phyloP scores from a whole-genome alignment of 805 yeast species.

The Zygoascus ofunaensis region DNA sequence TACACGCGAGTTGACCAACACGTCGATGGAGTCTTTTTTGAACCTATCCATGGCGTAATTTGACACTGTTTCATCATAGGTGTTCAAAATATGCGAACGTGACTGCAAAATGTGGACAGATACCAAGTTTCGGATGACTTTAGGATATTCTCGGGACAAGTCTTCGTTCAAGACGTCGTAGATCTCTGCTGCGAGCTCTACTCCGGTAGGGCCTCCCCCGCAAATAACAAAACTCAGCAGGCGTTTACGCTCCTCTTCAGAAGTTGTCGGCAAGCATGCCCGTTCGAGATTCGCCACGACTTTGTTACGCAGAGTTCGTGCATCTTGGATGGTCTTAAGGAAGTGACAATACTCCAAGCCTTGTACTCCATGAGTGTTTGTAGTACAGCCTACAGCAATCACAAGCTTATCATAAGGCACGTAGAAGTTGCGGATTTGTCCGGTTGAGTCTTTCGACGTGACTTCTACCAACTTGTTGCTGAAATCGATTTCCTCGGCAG shows the following conservation, averaged over 20 bases:
- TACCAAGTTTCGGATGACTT: constrained; percentile 50
- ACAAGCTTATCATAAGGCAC: constrained; percentile 66
- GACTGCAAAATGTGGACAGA: constrained; percentile 64
- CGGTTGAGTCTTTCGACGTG: constrained; percentile 26
- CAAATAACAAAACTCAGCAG: constrained; percentile 76
- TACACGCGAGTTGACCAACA: constrained; percentile 57
- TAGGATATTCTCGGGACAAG: constrained; percentile 47
- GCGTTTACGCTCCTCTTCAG: constrained; percentile 53
- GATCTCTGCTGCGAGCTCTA: constrained; percentile 50
- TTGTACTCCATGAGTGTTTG: constrained; percentile 62
- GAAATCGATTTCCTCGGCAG: constrained; percentile 50
- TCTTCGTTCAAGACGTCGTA: constrained; percentile 61
- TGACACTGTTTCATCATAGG: constrained; percentile 56
- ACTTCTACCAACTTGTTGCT: constrained; percentile 51
- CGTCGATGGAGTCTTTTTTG: constrained; percentile 52
- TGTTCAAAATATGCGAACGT: constrained; percentile 56
- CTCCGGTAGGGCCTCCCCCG: constrained; percentile 99
- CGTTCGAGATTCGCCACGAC: constrained; percentile 48
- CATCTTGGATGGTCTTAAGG: constrained; percentile 60
- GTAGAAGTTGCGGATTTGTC: constrained; percentile 35
- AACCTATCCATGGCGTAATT: constrained; percentile 58
- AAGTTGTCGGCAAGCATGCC: constrained; percentile 57
- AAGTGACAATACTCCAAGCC: constrained; percentile 56
- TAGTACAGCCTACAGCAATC: constrained; percentile 58
- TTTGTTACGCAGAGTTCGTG: constrained; percentile 44